Evolutionary conservation across 116 monocot species (phyloP).

Genomic region (Phalaenopsis hybrid): DNA sequence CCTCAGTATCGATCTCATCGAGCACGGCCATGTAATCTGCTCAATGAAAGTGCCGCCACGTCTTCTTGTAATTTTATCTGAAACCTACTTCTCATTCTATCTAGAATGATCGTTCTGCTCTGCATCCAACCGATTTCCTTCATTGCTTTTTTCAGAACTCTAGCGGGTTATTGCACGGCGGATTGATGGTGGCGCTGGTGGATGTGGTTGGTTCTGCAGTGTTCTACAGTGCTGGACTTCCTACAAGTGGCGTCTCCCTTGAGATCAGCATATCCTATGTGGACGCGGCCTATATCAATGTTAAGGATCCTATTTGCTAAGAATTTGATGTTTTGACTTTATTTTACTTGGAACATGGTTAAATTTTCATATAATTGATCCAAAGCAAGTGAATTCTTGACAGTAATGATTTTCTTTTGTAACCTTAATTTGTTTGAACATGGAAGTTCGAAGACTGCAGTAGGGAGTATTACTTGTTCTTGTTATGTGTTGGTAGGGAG

Average conservation of each 20-base stretch:
- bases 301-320: slow-evolving; percentile 18
- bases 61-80: slow-evolving; percentile 29
- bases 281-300: slow-evolving; percentile 42
- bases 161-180: slow-evolving; percentile 50
- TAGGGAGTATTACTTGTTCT: no score
- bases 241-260: slow-evolving; percentile 53
- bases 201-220: slow-evolving; percentile 61
- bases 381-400: no score
- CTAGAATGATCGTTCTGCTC: neutral
- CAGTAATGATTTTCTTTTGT: no score
- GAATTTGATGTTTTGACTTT: no score
- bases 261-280: slow-evolving; percentile 70
- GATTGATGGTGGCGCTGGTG: slow-evolving; percentile 61
- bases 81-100: neutral
- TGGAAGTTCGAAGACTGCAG: no score
- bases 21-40: slow-evolving; percentile 69
- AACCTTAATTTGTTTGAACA: no score
- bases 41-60: slow-evolving; percentile 67
- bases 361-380: no score
- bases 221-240: slow-evolving; percentile 27
- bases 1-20: slow-evolving; percentile 42
- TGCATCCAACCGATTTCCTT: neutral
- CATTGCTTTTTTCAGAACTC: slow-evolving; percentile 33
- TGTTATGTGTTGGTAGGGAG: no score
- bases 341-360: no score